A percentile compares a stretch with the other conserved stretches of the same genome.
Conservation (phyloP, 2,329 filamentous ascomycete genomes). For the Trichoderma gracile region DNA sequence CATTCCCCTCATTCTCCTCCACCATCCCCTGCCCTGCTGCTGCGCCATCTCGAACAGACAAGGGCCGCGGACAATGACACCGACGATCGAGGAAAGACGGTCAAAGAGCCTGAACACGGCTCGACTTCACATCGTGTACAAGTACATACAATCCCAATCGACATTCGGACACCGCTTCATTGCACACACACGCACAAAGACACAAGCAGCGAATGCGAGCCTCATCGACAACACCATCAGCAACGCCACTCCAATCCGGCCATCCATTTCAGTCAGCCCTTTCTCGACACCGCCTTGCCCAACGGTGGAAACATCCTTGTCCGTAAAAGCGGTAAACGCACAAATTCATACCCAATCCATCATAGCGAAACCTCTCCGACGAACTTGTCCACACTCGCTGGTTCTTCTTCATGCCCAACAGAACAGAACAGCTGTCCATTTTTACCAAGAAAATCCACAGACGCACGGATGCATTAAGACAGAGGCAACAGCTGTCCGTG, state of each 20-base stretch:
- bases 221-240: slow-evolving; percentile 7
- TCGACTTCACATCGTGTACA: no score
- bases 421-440: slow-evolving; percentile 6
- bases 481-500: neutral
- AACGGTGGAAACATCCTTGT: slow-evolving; percentile 9
- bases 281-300: slow-evolving; percentile 8
- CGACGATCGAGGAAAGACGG: neutral
- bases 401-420: neutral
- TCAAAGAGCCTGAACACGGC: neutral
- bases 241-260: neutral
- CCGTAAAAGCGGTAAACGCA: slow-evolving; percentile 22
- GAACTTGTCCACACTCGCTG: neutral
- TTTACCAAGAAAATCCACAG: neutral
- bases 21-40: neutral
- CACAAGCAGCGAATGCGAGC: no score
- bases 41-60: neutral
- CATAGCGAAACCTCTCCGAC: no score
- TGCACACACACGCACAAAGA: neutral
- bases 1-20: slow-evolving; percentile 10
- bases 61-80: neutral
- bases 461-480: slow-evolving; percentile 4
- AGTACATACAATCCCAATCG: neutral
- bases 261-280: neutral
- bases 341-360: neutral
- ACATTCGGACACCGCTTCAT: neutral